phyloP scores from a whole-genome alignment of 2,329 filamentous ascomycete species.

The Botryotinia narcissicola region DNA sequence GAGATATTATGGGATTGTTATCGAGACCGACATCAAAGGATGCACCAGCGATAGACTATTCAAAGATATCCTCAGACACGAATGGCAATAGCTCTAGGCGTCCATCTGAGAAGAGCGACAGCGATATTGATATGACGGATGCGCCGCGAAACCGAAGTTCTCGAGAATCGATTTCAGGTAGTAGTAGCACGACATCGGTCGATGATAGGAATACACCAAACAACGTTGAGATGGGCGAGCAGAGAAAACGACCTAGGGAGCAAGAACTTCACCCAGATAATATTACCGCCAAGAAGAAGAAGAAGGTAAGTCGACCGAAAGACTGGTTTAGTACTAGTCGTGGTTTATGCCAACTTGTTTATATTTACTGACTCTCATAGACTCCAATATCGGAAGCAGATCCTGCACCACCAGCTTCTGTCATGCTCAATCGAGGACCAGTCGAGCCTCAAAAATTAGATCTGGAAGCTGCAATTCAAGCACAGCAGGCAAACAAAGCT shows the following conservation, averaged over 20 bases:
- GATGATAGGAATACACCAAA: neutral
- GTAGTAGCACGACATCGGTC: slow-evolving; percentile 8
- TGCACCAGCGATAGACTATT: slow-evolving; percentile 15
- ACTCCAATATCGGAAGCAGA: neutral
- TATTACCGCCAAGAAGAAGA: slow-evolving; percentile 21
- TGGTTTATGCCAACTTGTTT: neutral
- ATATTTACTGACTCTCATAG: slow-evolving; percentile 3
- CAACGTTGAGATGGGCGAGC: slow-evolving; percentile 4
- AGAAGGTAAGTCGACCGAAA: slow-evolving; percentile 4
- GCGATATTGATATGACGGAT: slow-evolving; percentile 25
- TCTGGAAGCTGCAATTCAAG: slow-evolving; percentile 21
- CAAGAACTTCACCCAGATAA: neutral
- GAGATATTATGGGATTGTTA: slow-evolving; percentile 56
- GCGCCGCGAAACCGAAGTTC: slow-evolving; percentile 15
- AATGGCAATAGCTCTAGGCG: neutral
- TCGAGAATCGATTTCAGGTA: slow-evolving; percentile 10
- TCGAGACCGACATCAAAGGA: slow-evolving; percentile 44
- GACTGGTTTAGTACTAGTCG: neutral
- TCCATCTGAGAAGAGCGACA: slow-evolving; percentile 21
- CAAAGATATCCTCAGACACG: neutral
- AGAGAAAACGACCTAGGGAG: slow-evolving; percentile 19
- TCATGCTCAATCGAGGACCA: neutral
- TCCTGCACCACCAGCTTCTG: neutral
- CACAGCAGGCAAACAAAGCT: slow-evolving; percentile 19
- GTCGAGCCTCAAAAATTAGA: slow-evolving; percentile 4